phyloP scores from a whole-genome alignment of 345 rosid species.

The Combretum micranthum region DNA sequence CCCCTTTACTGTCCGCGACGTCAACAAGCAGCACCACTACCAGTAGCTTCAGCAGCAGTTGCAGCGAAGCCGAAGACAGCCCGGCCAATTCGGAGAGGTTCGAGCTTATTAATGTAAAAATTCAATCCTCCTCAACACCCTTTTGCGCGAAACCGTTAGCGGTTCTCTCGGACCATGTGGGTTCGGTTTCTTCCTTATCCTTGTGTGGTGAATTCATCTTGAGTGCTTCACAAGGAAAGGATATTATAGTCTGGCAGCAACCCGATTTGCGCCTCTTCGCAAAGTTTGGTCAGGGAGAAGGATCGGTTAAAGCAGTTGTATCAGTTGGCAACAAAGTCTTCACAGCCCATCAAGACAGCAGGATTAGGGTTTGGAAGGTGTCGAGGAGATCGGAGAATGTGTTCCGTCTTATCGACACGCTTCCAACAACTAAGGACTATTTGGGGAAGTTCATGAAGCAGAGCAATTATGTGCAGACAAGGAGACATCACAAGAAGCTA shows the following conservation, averaged over 20 bases:
- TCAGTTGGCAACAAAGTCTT: constrained; percentile 62
- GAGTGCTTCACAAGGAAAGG: constrained; percentile 91
- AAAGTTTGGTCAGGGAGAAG: constrained; percentile 89
- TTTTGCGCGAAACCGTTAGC: constrained; percentile 46
- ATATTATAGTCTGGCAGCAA: constrained; percentile 97
- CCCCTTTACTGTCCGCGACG: constrained; percentile 46
- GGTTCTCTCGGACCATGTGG: constrained; percentile 66
- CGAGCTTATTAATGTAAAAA: constrained; percentile 19
- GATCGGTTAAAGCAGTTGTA: constrained; percentile 76
- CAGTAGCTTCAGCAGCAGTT: constrained; percentile 27
- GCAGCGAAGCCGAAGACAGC: constrained; percentile 49
- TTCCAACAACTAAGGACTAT: constrained; percentile 80
- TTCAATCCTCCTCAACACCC: constrained; percentile 19
- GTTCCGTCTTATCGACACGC: constrained; percentile 66
- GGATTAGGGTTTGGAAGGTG: constrained; percentile 81
- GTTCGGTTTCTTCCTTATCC: constrained; percentile 83
- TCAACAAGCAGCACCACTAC: constrained; percentile 21
- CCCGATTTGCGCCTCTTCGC: constrained; percentile 85
- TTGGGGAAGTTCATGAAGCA: constrained; percentile 78
- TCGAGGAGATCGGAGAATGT: constrained; percentile 63
- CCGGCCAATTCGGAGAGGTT: constrained; percentile 34
- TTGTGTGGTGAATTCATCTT: constrained; percentile 84
- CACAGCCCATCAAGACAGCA: constrained; percentile 91
- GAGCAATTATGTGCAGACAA: constrained; percentile 68
- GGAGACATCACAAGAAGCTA: constrained; percentile 55